Conservation (phyloP, 2,329 filamentous ascomycete genomes). For the Microcyclospora pomicola region DNA sequence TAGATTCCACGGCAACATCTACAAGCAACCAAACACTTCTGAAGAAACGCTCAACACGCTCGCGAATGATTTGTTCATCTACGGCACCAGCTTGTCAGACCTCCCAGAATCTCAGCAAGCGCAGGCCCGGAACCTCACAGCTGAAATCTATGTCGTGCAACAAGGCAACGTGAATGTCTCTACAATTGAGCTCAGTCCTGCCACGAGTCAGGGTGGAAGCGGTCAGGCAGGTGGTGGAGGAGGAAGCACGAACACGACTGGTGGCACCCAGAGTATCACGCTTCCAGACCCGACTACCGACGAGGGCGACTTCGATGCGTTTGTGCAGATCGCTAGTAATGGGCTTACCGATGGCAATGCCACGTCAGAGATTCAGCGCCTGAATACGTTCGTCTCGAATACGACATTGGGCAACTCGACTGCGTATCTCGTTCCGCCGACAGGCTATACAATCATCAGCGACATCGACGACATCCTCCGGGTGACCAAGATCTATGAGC, state of each 20-base stretch:
- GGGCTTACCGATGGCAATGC: conserved; percentile 50
- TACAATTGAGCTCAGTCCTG: conserved; percentile 47
- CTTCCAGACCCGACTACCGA: conserved; percentile 52
- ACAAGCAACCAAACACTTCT: conserved; percentile 58
- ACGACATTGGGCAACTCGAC: conserved; percentile 56
- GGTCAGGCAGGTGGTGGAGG: conserved; percentile 33
- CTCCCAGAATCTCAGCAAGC: conserved; percentile 46
- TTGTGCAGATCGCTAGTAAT: conserved; percentile 49
- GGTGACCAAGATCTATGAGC: conserved; percentile 68
- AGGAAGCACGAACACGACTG: conserved; percentile 38
- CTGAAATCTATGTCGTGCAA: conserved; percentile 62
- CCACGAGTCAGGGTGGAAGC: conserved; percentile 41
- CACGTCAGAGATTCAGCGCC: conserved; percentile 49
- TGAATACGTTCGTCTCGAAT: conserved; percentile 54
- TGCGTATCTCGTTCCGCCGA: conserved; percentile 58
- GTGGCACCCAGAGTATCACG: conserved; percentile 48
- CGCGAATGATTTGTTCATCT: conserved; percentile 55
- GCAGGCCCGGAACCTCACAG: conserved; percentile 60
- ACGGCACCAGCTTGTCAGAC: conserved; percentile 44
- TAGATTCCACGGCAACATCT: conserved; percentile 66
- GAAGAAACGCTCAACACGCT: conserved; percentile 52
- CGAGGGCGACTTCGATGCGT: conserved; percentile 60
- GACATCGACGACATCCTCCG: conserved; percentile 72
- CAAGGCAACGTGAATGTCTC: conserved; percentile 48
- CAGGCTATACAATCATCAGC: conserved; percentile 57